Conservation (phyloP, 163 green algal species). For the Scenedesmus sp. region DNA sequence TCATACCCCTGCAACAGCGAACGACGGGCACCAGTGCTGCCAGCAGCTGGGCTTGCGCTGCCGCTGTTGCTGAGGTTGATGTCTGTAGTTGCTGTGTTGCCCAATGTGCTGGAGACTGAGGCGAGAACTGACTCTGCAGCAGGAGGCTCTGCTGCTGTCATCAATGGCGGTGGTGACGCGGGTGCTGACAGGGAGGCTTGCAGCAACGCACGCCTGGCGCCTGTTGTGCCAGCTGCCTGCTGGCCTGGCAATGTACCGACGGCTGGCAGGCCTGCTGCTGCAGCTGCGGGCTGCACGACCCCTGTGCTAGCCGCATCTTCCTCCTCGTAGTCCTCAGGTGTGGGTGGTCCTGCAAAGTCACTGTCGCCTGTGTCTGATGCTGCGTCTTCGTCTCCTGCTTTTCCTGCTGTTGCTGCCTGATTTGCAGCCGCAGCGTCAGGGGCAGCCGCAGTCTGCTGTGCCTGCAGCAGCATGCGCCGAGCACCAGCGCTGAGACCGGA, state of each 20-base stretch:
- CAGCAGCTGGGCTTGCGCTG: too few relatives aligned
- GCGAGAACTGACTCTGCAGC: not conserved
- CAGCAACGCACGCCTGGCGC: not conserved
- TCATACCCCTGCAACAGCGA: too few relatives aligned
- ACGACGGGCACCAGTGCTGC: not conserved
- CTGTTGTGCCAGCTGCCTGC: not conserved
- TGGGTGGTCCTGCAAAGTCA: too few relatives aligned
- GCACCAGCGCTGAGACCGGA: not conserved
- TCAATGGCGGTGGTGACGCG: not conserved
- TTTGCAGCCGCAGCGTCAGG: not conserved
- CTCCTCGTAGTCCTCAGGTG: not conserved
- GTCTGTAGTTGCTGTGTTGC: too few relatives aligned
- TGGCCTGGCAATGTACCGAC: not conserved
- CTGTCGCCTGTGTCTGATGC: too few relatives aligned
- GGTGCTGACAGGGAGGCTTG: not conserved
- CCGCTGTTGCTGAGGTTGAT: too few relatives aligned
- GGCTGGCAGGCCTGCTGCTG: not conserved
- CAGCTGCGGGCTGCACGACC: not conserved
- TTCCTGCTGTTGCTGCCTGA: too few relatives aligned
- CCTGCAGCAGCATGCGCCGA: not conserved
- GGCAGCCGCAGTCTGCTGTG: not conserved
- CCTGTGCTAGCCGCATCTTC: not conserved
- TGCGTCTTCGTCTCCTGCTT: too few relatives aligned
- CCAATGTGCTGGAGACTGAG: not conserved
- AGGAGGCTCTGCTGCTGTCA: not conserved